Evolutionary conservation across 495 filamentous ascomycete species (phyloP).

Genomic region (Halenospora varia): DNA sequence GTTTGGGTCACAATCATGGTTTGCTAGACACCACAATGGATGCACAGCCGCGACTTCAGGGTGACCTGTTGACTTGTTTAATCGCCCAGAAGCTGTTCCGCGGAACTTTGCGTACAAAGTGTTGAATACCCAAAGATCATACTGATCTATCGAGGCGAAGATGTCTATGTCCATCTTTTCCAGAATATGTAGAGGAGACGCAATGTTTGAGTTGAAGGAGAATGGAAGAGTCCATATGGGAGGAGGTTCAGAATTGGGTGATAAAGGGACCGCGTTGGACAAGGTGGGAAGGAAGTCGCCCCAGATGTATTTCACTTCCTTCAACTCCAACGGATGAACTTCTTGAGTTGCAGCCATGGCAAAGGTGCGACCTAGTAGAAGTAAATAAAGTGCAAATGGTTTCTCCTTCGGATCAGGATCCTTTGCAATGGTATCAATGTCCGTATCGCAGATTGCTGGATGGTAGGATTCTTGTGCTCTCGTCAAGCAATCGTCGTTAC

Average conservation of each 20-base stretch:
- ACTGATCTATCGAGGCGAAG: conserved; percentile 57
- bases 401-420: conserved; percentile 69
- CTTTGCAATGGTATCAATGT: conserved; percentile 75
- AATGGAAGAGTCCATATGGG: conserved; percentile 74
- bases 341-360: conserved; percentile 84
- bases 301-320: conserved; percentile 90
- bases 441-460: conserved; percentile 77
- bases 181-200: conserved; percentile 76
- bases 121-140: conserved; percentile 92
- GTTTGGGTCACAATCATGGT: conserved; percentile 93
- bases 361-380: conserved; percentile 72
- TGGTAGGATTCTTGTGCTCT: conserved; percentile 76
- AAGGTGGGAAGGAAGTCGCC: conserved; percentile 59
- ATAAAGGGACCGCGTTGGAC: conserved; percentile 44
- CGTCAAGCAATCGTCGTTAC: conserved; percentile 66
- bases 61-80: conserved; percentile 62
- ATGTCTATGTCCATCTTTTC: conserved; percentile 90
- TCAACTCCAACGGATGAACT: conserved; percentile 75
- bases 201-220: conserved; percentile 80
- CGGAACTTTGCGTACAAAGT: conserved; percentile 92
- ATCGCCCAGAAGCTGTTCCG: conserved; percentile 80
- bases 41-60: conserved; percentile 72
- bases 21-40: conserved; percentile 62
- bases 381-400: conserved; percentile 72
- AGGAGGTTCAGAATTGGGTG: conserved; percentile 47